A percentile compares a stretch with the other conserved stretches of the same genome.
phyloP scores from a whole-genome alignment of 1,284 basidiomycete genomes.

The Rhodotorula sp. region DNA sequence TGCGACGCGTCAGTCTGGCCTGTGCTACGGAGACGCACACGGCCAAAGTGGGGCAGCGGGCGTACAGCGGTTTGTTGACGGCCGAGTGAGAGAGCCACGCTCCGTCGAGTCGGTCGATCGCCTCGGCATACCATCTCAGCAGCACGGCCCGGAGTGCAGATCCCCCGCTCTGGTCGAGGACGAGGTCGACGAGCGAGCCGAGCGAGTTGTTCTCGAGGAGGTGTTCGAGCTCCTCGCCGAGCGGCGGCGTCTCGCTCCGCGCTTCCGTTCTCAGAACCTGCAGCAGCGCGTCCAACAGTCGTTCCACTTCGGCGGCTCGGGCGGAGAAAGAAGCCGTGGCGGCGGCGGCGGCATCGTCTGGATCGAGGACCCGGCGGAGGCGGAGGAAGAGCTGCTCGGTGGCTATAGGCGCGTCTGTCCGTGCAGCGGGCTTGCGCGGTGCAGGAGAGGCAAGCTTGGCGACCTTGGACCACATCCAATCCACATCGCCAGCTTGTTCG shows the following conservation, averaged over 20 bases:
- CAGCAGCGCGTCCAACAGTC: slow-evolving; percentile 17
- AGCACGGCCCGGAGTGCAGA: slow-evolving; percentile 74
- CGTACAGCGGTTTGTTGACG: slow-evolving; percentile 46
- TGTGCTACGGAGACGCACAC: slow-evolving; percentile 7
- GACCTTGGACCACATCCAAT: slow-evolving; percentile 25
- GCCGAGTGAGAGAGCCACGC: slow-evolving; percentile 86
- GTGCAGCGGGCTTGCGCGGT: slow-evolving; percentile 13
- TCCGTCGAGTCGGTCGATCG: slow-evolving; percentile 83
- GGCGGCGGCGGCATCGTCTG: background rate
- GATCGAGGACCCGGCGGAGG: slow-evolving; percentile 3
- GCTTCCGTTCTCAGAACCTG: background rate
- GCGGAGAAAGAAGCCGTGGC: background rate
- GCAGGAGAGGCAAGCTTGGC: slow-evolving; percentile 30
- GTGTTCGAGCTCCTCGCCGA: slow-evolving; percentile 82
- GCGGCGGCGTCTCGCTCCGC: background rate
- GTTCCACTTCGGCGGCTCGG: background rate
- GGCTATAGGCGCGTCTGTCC: background rate
- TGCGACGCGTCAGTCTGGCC: slow-evolving; percentile 73
- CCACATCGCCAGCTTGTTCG: too few relatives aligned
- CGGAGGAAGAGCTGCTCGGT: slow-evolving; percentile 1
- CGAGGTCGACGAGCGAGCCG: slow-evolving; percentile 76
- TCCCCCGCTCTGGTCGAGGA: slow-evolving; percentile 57
- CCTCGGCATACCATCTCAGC: slow-evolving; percentile 75
- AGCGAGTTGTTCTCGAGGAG: slow-evolving; percentile 85
- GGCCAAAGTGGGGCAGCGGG: background rate